These are phyloP conservation scores for Gastrolobium villosum DNA, from an alignment of 306 rosid genomes.

Conservation along the genomic window DNA sequence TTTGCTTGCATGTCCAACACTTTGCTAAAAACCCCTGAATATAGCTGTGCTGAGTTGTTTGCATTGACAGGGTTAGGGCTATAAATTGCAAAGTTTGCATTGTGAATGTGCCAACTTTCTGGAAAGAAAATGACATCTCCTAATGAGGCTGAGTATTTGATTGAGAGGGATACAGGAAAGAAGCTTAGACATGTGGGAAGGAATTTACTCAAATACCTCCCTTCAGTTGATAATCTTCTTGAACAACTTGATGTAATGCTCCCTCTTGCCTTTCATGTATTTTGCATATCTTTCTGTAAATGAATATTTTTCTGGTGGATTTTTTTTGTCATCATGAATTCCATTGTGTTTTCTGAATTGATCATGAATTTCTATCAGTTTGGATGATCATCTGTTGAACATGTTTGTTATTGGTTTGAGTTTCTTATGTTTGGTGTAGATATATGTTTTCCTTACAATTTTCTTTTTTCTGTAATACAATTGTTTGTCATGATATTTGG, in stretches of 20 bases:
- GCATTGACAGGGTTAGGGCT: slow-evolving; percentile 42
- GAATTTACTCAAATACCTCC: slow-evolving; percentile 52
- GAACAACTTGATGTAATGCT: slow-evolving; percentile 62
- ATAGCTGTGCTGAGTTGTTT: slow-evolving; percentile 38
- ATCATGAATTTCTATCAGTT: slow-evolving; percentile 39
- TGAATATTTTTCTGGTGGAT: slow-evolving; percentile 16
- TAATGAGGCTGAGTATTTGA: neutral
- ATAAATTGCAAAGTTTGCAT: slow-evolving; percentile 35
- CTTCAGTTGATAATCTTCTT: slow-evolving; percentile 62
- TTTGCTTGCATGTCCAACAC: slow-evolving; percentile 63
- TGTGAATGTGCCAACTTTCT: slow-evolving; percentile 31
- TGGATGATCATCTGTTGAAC: slow-evolving; percentile 41
- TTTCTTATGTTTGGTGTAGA: slow-evolving; percentile 21
- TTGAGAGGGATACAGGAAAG: slow-evolving; percentile 49
- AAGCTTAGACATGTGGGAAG: slow-evolving; percentile 60
- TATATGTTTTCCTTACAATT: neutral
- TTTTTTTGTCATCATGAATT: slow-evolving; percentile 27
- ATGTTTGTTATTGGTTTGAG: slow-evolving; percentile 16
- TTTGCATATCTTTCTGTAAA: neutral
- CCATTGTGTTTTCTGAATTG: slow-evolving; percentile 40
- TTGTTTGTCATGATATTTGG: slow-evolving; percentile 26
- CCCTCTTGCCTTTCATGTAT: slow-evolving; percentile 14
- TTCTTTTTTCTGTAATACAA: neutral
- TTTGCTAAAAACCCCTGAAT: slow-evolving; percentile 48
- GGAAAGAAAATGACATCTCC: slow-evolving; percentile 57